Evolutionary conservation across 2,329 filamentous ascomycete species (phyloP).

Genomic region (Cercospora sp.): DNA sequence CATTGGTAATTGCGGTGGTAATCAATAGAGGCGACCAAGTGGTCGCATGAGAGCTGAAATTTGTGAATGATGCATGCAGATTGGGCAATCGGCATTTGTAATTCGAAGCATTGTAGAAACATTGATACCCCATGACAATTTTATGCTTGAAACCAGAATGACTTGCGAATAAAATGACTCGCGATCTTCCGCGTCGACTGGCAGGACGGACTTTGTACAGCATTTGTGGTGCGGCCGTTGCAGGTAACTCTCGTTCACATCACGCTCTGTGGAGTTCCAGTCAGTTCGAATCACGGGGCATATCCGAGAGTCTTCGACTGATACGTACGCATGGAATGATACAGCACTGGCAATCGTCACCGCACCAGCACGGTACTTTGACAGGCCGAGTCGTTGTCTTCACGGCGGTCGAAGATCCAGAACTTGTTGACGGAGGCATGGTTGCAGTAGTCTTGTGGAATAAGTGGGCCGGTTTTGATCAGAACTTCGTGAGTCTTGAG

Average conservation of each 20-base stretch:
- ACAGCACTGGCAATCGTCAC: conserved; percentile 28
- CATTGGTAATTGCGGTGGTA: not conserved
- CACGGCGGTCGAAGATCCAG: conserved; percentile 22
- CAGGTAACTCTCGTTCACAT: conserved; percentile 15
- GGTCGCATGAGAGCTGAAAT: not conserved
- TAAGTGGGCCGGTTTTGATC: not conserved
- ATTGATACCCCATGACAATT: conserved; percentile 13
- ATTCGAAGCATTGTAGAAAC: conserved; percentile 21
- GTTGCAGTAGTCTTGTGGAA: not conserved
- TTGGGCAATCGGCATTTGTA: not conserved
- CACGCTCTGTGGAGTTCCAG: conserved; percentile 9
- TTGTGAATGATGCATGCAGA: conserved; percentile 1
- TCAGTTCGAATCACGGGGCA: not conserved
- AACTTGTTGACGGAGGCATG: conserved; percentile 36
- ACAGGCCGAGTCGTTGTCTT: conserved; percentile 31
- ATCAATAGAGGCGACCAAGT: not conserved
- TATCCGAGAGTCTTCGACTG: not conserved
- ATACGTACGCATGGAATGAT: conserved; percentile 28
- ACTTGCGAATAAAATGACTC: not conserved
- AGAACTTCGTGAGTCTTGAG: not conserved
- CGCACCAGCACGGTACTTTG: conserved; percentile 41
- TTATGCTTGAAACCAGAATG: not conserved
- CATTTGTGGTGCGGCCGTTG: not conserved
- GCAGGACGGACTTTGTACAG: not conserved
- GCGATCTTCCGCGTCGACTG: not conserved